Base-by-base conservation (phyloP, 805 yeast species). In the Suhomyces sp. region DNA sequence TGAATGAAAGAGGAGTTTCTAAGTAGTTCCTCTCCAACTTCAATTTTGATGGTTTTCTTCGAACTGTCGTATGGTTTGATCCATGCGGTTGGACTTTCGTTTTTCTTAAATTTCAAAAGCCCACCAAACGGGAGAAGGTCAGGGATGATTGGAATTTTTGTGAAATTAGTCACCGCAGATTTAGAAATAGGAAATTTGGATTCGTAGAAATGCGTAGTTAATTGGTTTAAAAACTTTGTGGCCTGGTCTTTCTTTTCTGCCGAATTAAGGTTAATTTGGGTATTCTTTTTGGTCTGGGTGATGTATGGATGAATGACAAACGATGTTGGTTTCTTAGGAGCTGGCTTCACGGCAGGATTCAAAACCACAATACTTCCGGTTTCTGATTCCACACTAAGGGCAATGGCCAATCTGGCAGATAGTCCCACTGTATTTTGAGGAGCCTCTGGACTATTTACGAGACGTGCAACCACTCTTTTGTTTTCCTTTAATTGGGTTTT, bases 91-190 rank as follows among this genome's bases (percentile, higher is more conserved):
- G 34, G 7, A 5, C 76, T 79, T 26, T 66, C 73, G 29, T 60
- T 62, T 33, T 56, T 58, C 37, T 72, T 75, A 44, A 81, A 65
- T 35, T 69, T 75, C 17, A 84, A 33, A 5, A 75, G 34, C 0
- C 83, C 90, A 10, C 95, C 93, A 26, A 63, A 43, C 0, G 85
- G 81, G 13, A 83, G 53, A 1, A 60, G 42, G 0, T 53, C 53
- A 1, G 76, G 68, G 2, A 76, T 55, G 0, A 56, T 49, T 1
- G 90, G 88, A 1, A 84, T 44, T 41, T 73, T 75, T 34, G 70
- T 51, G 18, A 61, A 64, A 39, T 74, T 73, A 0, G 88, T 74
- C 25, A 80, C 47, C 2, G 76, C 68, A 2, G 67, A 51, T 6
- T 35, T 42, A 20, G 51, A 50, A 21, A 60, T 25, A 4, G 55